Percentiles rank a stretch among this genome's conserved stretches.
phyloP scores from a whole-genome alignment of 106 monocot genomes.

The Dendrobium catenatum region DNA sequence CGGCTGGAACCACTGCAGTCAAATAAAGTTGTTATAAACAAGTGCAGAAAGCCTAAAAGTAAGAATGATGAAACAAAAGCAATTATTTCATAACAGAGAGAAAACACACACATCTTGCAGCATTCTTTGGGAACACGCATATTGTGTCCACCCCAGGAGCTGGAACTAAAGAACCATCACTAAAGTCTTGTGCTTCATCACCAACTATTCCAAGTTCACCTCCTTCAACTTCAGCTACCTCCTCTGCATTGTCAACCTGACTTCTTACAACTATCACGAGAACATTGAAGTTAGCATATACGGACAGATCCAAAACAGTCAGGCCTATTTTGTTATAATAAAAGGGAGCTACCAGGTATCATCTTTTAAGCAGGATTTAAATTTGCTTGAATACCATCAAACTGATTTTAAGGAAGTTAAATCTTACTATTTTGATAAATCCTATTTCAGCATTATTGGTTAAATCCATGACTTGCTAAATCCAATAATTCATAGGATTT shows the following conservation, averaged over 20 bases:
- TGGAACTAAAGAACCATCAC: constrained; percentile 51
- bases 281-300: not conserved
- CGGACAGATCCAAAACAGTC: not conserved
- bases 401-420: too few species aligned
- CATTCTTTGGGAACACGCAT: constrained; percentile 86
- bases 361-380: too few species aligned
- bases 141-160: constrained; percentile 82
- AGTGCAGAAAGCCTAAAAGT: not conserved
- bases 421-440: too few species aligned
- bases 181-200: constrained; percentile 73
- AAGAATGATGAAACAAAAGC: constrained; percentile 1
- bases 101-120: constrained; percentile 63
- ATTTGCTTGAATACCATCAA: too few species aligned
- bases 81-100: not conserved
- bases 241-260: constrained; percentile 41
- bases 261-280: constrained; percentile 49
- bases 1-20: constrained; percentile 74
- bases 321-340: too few species aligned
- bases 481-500: not conserved
- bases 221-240: constrained; percentile 66
- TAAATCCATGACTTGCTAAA: not conserved
- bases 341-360: too few species aligned
- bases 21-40: constrained; percentile 4
- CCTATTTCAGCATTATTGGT: not conserved
- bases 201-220: constrained; percentile 82